These are phyloP conservation scores for Hippophae tibetana DNA, from an alignment of 306 rosid genomes.

Conservation along the genomic window DNA sequence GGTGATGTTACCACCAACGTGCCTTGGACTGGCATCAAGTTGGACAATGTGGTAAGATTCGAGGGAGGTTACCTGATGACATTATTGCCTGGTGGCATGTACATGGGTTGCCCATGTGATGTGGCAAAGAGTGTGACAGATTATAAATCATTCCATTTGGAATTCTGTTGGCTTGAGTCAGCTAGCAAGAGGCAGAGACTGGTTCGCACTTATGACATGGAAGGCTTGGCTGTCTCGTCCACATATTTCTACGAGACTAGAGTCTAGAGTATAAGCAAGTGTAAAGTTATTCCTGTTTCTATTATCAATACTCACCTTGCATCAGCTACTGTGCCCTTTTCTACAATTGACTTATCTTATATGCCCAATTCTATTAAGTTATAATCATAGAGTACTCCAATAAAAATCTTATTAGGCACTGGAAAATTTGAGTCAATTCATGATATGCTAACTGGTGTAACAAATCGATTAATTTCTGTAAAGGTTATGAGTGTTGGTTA, in stretches of 20 bases:
- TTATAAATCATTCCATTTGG: slow-evolving; percentile 72
- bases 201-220: slow-evolving; percentile 74
- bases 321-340: too few species aligned
- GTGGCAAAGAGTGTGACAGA: slow-evolving; percentile 67
- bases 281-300: too few species aligned
- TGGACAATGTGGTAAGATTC: slow-evolving; percentile 48
- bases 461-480: too few species aligned
- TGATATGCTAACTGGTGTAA: too few species aligned
- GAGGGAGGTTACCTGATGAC: slow-evolving; percentile 74
- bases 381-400: too few species aligned
- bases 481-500: too few species aligned
- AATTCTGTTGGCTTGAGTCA: slow-evolving; percentile 86
- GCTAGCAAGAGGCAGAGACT: slow-evolving; percentile 74
- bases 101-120: slow-evolving; percentile 83
- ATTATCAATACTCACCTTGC: too few species aligned
- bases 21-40: slow-evolving; percentile 70
- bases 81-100: slow-evolving; percentile 88
- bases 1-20: slow-evolving; percentile 57
- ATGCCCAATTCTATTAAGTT: too few species aligned
- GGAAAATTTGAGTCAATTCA: too few species aligned
- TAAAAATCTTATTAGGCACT: too few species aligned
- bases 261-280: slow-evolving; percentile 10
- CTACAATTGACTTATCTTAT: too few species aligned
- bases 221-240: slow-evolving; percentile 94
- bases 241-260: slow-evolving; percentile 68